A percentile compares a stretch with the other conserved stretches of the same genome.
Evolutionary conservation across 2,329 filamentous ascomycete species (phyloP).

Genomic region (Paecilomyces sp.): DNA sequence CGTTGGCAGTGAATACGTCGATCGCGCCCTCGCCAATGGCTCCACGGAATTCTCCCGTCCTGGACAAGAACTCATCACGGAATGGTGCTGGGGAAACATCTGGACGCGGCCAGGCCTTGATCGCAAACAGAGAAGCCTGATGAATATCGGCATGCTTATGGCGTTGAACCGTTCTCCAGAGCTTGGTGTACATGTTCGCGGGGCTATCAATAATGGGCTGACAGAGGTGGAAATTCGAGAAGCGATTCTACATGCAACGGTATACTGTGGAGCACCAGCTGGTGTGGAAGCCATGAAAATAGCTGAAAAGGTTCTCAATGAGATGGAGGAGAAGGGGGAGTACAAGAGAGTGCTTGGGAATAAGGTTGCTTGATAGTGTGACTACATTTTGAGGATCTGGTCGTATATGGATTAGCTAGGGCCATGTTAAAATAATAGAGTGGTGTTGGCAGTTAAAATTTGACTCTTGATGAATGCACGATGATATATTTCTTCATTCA

Average conservation of each 20-base stretch:
- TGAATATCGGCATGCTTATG: constrained; percentile 60
- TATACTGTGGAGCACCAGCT: constrained; percentile 49
- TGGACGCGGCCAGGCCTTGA: constrained; percentile 59
- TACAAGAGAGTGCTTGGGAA: constrained; percentile 12
- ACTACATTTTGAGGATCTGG: not conserved
- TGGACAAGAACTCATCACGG: constrained; percentile 57
- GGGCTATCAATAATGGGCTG: constrained; percentile 57
- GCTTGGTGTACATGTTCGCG: constrained; percentile 55
- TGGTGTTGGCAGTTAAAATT: not conserved
- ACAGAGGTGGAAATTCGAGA: constrained; percentile 58
- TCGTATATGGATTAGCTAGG: not conserved
- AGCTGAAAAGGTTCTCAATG: constrained; percentile 44
- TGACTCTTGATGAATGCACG: not conserved
- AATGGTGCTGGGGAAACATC: constrained; percentile 57
- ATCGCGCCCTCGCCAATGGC: constrained; percentile 49
- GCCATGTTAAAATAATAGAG: not conserved
- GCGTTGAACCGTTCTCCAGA: constrained; percentile 55
- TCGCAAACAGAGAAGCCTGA: constrained; percentile 53
- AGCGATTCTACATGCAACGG: constrained; percentile 44
- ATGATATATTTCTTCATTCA: not conserved
- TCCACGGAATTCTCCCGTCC: constrained; percentile 53
- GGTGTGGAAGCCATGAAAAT: constrained; percentile 50
- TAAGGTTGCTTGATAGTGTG: constrained; percentile 1
- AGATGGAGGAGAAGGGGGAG: constrained; percentile 43
- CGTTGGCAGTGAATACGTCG: constrained; percentile 55